Base-by-base conservation (phyloP, 306 rosid genomes). In the Rosa lucieae region DNA sequence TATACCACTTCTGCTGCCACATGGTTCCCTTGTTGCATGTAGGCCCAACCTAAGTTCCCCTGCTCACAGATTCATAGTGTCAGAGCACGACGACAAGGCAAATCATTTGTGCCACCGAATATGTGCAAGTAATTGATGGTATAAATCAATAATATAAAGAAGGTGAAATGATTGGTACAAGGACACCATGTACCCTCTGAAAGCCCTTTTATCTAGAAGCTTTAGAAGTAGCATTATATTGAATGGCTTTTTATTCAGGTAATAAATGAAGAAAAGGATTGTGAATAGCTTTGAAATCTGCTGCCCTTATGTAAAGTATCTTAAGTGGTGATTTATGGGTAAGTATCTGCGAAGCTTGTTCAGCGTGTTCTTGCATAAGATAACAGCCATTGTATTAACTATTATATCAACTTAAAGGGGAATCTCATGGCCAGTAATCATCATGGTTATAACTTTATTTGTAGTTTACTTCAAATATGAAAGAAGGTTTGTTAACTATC, bases 31-130 rank as follows among this genome's bases (percentile, higher is more conserved):
- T 91, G 89, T 55, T 92, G 97, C 99, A 94, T 94, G 79, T 92
- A 94, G 3, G 99, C 97, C 99, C 99, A 94, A 5, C 99, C 99
- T 80, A 94, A 83, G 84, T 94, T 94, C 37, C 97, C 99, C 97
- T 94, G 87, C 72, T 13, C 37, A 78, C 47, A 47, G 9, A 43
- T 56, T 8, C 23, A 20, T 15, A 21, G 58, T 2, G 73, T 69
- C 40, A 77, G 61, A 62, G 10, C n/a, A 49, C 2, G 26, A 3
- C 67, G 2, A n/a, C 43, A 35, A 66, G 18, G 11, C 9, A 32
- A 67, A 75, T 59, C 13, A 35, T 10, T 9, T 39, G 49, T 14
- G 53, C 15, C 32, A 58, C 13, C 3, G 1, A 15, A 15, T 7
- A 35, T 66, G 70, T 37, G 47, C 49, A 13, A 74, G 58, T 20